Percentiles rank a stretch among this genome's conserved stretches.
Conservation (phyloP, 805 yeast species). For the Jamesozyma spencerorum region DNA sequence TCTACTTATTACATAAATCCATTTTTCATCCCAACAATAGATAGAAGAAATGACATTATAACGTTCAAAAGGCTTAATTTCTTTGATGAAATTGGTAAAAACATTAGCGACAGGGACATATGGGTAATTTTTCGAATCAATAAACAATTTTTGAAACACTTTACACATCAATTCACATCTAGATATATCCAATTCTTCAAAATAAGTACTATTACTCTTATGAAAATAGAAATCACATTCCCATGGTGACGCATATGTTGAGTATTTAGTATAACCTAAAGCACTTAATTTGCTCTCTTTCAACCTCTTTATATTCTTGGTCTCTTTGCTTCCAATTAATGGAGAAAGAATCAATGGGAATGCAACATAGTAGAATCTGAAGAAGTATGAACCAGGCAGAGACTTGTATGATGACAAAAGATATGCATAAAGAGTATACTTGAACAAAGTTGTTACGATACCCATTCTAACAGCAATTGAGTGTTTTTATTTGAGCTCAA, state of each 20-base stretch:
- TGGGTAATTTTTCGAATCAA: slow-evolving; percentile 36
- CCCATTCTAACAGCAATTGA: slow-evolving; percentile 4
- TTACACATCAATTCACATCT: slow-evolving; percentile 54
- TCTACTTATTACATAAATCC: slow-evolving; percentile 65
- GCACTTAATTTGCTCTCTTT: slow-evolving; percentile 16
- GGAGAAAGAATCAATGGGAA: slow-evolving; percentile 36
- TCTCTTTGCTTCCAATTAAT: slow-evolving; percentile 18
- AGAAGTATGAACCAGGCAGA: slow-evolving; percentile 55
- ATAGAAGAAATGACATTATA: slow-evolving; percentile 52
- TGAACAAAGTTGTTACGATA: slow-evolving; percentile 6
- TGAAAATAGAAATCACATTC: slow-evolving; percentile 85
- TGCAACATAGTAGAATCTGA: slow-evolving; percentile 49
- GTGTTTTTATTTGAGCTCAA: no score
- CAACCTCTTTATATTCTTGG: slow-evolving; percentile 14
- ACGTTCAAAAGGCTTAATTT: slow-evolving; percentile 56
- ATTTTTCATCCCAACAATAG: slow-evolving; percentile 78
- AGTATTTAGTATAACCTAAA: slow-evolving; percentile 37
- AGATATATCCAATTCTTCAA: slow-evolving; percentile 69
- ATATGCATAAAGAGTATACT: slow-evolving; percentile 12
- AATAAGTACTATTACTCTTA: slow-evolving; percentile 81
- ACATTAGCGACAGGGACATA: slow-evolving; percentile 74
- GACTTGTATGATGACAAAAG: slow-evolving; percentile 40
- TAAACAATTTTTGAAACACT: slow-evolving; percentile 50
- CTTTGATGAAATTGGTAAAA: slow-evolving; percentile 56
- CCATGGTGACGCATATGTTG: slow-evolving; percentile 57